These are phyloP conservation scores for Pyrenophora teres DNA, from an alignment of 2,329 filamentous ascomycete genomes.

Conservation along the genomic window DNA sequence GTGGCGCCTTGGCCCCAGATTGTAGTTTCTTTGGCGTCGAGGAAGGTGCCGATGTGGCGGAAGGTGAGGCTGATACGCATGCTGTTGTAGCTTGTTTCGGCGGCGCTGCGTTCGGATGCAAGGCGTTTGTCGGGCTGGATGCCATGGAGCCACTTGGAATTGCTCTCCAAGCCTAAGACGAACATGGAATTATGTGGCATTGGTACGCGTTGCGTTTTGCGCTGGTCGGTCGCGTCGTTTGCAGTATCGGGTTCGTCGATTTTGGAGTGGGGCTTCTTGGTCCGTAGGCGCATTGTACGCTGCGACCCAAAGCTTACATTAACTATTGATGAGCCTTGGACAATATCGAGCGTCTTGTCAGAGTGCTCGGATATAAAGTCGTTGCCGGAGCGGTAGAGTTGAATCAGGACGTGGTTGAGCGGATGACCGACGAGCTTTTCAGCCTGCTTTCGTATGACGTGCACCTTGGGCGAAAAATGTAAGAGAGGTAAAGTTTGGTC, in stretches of 20 bases:
- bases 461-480: slow-evolving; percentile 75
- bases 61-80: slow-evolving; percentile 92
- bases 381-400: slow-evolving; percentile 84
- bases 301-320: slow-evolving; percentile 94
- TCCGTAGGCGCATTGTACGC: slow-evolving; percentile 85
- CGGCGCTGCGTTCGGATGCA: slow-evolving; percentile 65
- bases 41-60: slow-evolving; percentile 82
- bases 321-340: slow-evolving; percentile 78
- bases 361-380: slow-evolving; percentile 97
- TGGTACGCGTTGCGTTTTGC: slow-evolving; percentile 66
- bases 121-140: slow-evolving; percentile 85
- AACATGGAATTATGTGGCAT: slow-evolving; percentile 91
- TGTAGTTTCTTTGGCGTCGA: slow-evolving; percentile 63
- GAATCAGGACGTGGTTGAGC: slow-evolving; percentile 90
- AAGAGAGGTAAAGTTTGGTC: slow-evolving; percentile 82
- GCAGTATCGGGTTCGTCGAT: slow-evolving; percentile 10
- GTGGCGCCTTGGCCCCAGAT: slow-evolving; percentile 95
- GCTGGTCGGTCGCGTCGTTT: slow-evolving; percentile 47
- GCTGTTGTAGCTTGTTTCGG: slow-evolving; percentile 74
- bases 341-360: slow-evolving; percentile 94
- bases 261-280: slow-evolving; percentile 62
- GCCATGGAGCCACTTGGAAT: slow-evolving; percentile 87
- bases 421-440: slow-evolving; percentile 76
- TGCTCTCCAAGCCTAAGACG: slow-evolving; percentile 78
- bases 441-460: slow-evolving; percentile 68